Evolutionary conservation across 2,329 filamentous ascomycete species (phyloP), one percentile per base, ranked within the genome.

Genomic region (Alternaria brassicae): DNA sequence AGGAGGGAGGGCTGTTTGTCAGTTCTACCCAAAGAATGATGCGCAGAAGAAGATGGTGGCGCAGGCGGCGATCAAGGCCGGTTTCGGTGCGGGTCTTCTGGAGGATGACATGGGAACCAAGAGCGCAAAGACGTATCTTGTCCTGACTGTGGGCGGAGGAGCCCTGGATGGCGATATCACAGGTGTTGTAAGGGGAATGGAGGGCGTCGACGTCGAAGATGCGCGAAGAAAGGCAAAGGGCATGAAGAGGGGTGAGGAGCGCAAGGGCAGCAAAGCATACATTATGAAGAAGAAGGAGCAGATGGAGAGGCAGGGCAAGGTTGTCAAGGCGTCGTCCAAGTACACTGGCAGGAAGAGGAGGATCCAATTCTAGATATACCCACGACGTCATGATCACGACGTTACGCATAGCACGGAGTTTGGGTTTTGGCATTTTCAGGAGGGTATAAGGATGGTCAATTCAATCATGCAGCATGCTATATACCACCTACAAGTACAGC

Each of bases 21-120:
- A 99, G 74, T 99, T 99, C 78, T 99, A 99, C 77, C 95, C 95
- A 3, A 97, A 97, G 81, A 98, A 99, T 77, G 91, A 96, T 68
- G 84, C 87, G 63, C 95, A 99, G 81, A 87, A 93, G 73, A 88
- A 86, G 72, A 97, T 99, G 93, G 96, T 99, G 68, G 92, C 89
- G 51, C 85, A 87, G 59, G 95, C 95, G 0, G 95, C 95, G 0
- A 90, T 98, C 61, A 93, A 91, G 74, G 95, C 95, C 1, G 95
- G 95, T 0, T 99, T 99, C 72, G 94, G 95, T 47, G 95, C 95
- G 0, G 95, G 95, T 81, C 85, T 99, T 32, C 82, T 99, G 47
- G 94, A 98, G 78, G 95, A 99, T 78, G 94, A 98, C 76, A 91
- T 91, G 0, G 94, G 93, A 41, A 99, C 95, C 36, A 99, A 99